Percentiles rank a stretch among this genome's conserved stretches.
These are phyloP conservation scores for Pulveroboletus sp. DNA, from an alignment of 768 basidiomycete species.

Conservation along the genomic window DNA sequence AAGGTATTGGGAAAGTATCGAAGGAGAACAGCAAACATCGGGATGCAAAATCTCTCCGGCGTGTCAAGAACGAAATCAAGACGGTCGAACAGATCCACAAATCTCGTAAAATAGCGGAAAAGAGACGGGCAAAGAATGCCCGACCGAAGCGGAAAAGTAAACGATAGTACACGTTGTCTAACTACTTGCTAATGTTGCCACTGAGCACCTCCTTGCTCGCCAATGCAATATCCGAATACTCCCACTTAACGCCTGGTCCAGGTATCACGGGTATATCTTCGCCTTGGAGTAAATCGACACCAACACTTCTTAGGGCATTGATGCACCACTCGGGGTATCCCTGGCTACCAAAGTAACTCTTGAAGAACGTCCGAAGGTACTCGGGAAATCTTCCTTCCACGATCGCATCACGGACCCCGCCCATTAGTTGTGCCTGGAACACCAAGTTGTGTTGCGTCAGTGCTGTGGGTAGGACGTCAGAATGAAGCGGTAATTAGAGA, in stretches of 20 bases:
- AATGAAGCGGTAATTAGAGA: slow-evolving; percentile 16
- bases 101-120: slow-evolving; percentile 58
- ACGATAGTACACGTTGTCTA: slow-evolving; percentile 15
- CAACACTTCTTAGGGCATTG: slow-evolving; percentile 75
- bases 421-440: slow-evolving; percentile 87
- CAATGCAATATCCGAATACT: slow-evolving; percentile 50
- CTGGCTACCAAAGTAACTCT: slow-evolving; percentile 65
- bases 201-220: not conserved
- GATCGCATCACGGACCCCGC: slow-evolving; percentile 78
- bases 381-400: slow-evolving; percentile 71
- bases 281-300: slow-evolving; percentile 73
- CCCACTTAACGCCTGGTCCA: slow-evolving; percentile 75
- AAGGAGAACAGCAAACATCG: slow-evolving; percentile 39
- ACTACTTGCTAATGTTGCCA: slow-evolving; percentile 1
- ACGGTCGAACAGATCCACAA: slow-evolving; percentile 84
- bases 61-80: slow-evolving; percentile 80
- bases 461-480: slow-evolving; percentile 39
- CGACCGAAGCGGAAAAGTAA: slow-evolving; percentile 47
- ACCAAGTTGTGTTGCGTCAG: slow-evolving; percentile 79
- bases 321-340: slow-evolving; percentile 89
- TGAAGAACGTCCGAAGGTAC: slow-evolving; percentile 74
- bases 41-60: slow-evolving; percentile 55
- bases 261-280: slow-evolving; percentile 45
- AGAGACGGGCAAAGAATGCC: slow-evolving; percentile 75
- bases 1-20: slow-evolving; percentile 27